Evolutionary conservation across 257 asterid species (phyloP).

Genomic region (Ilex asprella): DNA sequence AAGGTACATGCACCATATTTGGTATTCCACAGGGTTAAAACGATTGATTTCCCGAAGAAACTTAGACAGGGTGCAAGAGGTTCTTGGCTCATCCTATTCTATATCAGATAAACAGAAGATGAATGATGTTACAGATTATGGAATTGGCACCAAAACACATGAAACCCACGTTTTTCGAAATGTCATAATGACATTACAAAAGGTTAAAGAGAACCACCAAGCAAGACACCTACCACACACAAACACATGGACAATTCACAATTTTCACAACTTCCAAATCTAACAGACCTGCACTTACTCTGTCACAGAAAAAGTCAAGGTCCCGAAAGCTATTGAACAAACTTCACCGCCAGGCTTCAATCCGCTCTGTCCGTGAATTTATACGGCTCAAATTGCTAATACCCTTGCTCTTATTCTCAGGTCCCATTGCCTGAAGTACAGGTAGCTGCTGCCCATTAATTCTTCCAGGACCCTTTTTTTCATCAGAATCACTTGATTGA

Average conservation of each 20-base stretch:
- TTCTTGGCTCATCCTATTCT: too few relatives aligned
- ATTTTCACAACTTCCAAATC: slow-evolving; percentile 20
- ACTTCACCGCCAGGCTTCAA: slow-evolving; percentile 77
- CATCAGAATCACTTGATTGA: slow-evolving; percentile 32
- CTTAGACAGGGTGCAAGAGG: too few relatives aligned
- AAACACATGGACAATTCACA: slow-evolving; percentile 20
- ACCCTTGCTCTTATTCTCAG: slow-evolving; percentile 46
- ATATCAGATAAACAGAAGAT: too few relatives aligned
- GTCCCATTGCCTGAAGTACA: slow-evolving; percentile 24
- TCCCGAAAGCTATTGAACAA: slow-evolving; percentile 2
- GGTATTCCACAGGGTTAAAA: too few relatives aligned
- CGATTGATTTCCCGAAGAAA: too few relatives aligned
- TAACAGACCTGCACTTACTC: slow-evolving; percentile 12
- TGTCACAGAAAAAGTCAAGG: slow-evolving; percentile 13
- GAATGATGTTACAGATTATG: too few relatives aligned
- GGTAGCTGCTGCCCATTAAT: slow-evolving; percentile 16
- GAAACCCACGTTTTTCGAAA: slow-evolving; percentile 8
- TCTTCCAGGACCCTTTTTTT: slow-evolving; percentile 21
- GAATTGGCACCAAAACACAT: too few relatives aligned
- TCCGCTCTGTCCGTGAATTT: slow-evolving; percentile 60
- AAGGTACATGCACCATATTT: too few relatives aligned
- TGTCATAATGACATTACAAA: slow-evolving; percentile 16
- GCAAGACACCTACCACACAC: slow-evolving; percentile 6
- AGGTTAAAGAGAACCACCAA: slow-evolving; percentile 14
- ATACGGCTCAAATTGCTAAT: slow-evolving; percentile 74